phyloP scores from a whole-genome alignment of 225 moss, liverwort and hornwort genomes.

The Thuidium tamariscinum region DNA sequence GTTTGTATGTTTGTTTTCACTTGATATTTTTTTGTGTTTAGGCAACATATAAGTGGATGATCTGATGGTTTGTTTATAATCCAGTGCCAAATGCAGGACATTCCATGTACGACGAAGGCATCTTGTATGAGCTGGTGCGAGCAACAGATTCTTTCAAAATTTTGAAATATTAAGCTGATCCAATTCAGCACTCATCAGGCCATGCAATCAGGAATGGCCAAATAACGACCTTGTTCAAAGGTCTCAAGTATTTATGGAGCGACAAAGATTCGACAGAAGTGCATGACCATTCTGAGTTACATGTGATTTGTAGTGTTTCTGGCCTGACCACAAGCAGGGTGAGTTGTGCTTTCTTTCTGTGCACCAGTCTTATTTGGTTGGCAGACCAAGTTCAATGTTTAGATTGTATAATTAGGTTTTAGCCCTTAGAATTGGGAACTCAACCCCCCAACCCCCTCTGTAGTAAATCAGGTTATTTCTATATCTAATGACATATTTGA shows the following conservation, averaged over 20 bases:
- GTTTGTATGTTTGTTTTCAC: background rate
- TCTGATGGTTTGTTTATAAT: background rate
- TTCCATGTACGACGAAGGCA: constrained; percentile 71
- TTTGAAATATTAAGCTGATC: constrained; percentile 19
- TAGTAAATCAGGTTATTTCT: background rate
- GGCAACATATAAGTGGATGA: background rate
- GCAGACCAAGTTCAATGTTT: background rate
- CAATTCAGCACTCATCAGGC: background rate
- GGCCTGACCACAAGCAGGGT: background rate
- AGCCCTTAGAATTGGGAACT: background rate
- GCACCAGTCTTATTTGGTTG: background rate
- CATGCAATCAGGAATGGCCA: background rate
- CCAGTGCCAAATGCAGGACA: constrained; percentile 74
- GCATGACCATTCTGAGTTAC: background rate
- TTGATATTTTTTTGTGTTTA: background rate
- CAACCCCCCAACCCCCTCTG: too few species aligned
- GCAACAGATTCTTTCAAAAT: constrained; percentile 57
- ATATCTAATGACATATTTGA: background rate
- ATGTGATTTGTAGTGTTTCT: background rate
- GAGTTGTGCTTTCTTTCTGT: background rate
- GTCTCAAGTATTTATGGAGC: background rate
- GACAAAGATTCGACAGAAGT: background rate
- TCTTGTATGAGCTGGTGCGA: constrained; percentile 52
- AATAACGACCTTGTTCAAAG: background rate
- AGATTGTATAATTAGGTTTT: background rate